phyloP scores from a whole-genome alignment of 108 stramenopile genomes.

The Fragilaria radians region DNA sequence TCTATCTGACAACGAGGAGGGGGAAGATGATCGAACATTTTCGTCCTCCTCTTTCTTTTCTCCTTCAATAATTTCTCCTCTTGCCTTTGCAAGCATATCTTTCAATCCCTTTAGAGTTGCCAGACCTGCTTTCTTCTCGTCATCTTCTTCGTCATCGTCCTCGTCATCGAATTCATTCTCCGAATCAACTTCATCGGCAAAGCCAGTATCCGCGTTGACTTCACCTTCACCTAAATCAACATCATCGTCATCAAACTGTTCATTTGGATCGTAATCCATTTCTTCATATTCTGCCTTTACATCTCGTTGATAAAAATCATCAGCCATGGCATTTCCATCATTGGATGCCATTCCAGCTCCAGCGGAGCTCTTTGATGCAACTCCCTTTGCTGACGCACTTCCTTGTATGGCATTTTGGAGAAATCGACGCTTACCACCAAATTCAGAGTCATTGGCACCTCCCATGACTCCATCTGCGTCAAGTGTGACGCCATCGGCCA shows the following conservation, averaged over 20 bases:
- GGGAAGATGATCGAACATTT: constrained; percentile 11
- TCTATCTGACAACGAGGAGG: background rate
- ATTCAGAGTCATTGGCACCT: constrained; percentile 71
- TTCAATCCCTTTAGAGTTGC: constrained; percentile 70
- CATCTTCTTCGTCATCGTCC: constrained; percentile 38
- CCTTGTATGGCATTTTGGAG: constrained; percentile 25
- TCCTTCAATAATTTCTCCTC: constrained; percentile 43
- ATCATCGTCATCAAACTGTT: constrained; percentile 89
- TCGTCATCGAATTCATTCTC: constrained; percentile 53
- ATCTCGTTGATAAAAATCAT: constrained; percentile 83
- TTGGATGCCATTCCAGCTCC: constrained; percentile 28
- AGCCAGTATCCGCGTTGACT: constrained; percentile 47
- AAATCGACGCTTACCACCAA: constrained; percentile 69
- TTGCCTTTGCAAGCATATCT: constrained; percentile 67
- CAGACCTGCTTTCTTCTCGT: constrained; percentile 56
- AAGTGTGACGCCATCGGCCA: constrained; percentile 64
- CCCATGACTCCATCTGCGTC: constrained; percentile 82
- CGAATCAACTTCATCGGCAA: constrained; percentile 36
- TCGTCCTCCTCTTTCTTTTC: constrained; percentile 16
- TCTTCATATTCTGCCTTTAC: constrained; percentile 84
- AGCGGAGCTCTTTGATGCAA: constrained; percentile 17
- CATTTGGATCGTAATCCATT: constrained; percentile 84
- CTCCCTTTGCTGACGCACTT: background rate
- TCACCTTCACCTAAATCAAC: constrained; percentile 78
- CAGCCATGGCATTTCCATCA: constrained; percentile 79